Base-by-base conservation (phyloP, 2,329 filamentous ascomycete genomes). In the Penicillium palitans region DNA sequence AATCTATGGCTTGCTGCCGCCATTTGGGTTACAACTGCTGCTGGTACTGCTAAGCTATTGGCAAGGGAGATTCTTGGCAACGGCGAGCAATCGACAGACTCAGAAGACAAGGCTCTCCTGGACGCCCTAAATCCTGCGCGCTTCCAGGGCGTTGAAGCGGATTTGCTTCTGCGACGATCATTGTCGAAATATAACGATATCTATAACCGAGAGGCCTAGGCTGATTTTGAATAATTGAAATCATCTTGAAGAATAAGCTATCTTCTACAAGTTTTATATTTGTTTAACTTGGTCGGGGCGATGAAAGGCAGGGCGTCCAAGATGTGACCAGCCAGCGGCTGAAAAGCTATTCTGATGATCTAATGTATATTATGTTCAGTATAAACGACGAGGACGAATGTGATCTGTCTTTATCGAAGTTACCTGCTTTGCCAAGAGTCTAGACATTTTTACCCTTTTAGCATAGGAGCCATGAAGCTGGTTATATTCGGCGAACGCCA, bases 21-120 rank as follows among this genome's bases (percentile, higher is more conserved):
- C 1, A 71, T 75, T 19, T 75, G 73, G 73, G 67, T 75, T 35
- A 74, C 73, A 0, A 70, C 72, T 60, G 73, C 71, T 29, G 72
- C 72, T 44, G 72, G 72, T 1, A 63, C 65, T 6, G 72, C 70
- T 17, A 70, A 65, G 31, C 58, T 75, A 42, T 53, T 61, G 17
- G 56, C 57, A 42, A 62, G 61, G 12, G 54, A 67, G 21, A 47
- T 50, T 5, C 61, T 70, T 29, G 65, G 68, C 49, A 58, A 57
- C 37, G 37, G 10, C 29, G 35, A 64, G 9, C 7, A 19, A n/a
- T 9, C 42, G 21, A 39, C 42, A 7, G 27, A 15, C 7, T 46
- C 44, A 15, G 52, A 41, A 25, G 37, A 62, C 46, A 53, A 56
- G 25, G 24, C 4, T 24, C 52, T 55, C 15, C 6, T 55, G 33